Conservation (phyloP, 106 monocot genomes). For the Dendrobium chrysotoxum region DNA sequence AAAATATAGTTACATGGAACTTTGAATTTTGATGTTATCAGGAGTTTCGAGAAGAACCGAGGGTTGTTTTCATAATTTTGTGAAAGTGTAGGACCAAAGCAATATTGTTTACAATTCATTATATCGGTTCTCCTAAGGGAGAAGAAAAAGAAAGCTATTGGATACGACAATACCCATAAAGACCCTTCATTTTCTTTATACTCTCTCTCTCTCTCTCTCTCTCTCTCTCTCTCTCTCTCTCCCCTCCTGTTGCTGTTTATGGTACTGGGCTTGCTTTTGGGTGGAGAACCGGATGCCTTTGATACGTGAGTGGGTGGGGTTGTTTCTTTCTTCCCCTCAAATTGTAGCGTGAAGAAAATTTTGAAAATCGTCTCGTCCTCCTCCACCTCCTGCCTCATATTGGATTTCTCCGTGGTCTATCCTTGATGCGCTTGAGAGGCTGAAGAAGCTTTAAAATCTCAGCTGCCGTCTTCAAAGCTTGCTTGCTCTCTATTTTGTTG, state of each 20-base stretch:
- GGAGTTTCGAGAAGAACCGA: neutral
- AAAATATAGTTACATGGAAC: too few species aligned
- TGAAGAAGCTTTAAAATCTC: neutral
- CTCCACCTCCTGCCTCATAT: neutral
- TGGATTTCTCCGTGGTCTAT: neutral
- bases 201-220: slow-evolving; percentile 1
- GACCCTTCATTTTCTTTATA: slow-evolving; percentile 6
- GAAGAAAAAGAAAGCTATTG: neutral
- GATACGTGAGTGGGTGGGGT: slow-evolving; percentile 36
- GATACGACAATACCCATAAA: slow-evolving; percentile 1
- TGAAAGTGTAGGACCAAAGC: neutral
- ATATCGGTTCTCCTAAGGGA: neutral
- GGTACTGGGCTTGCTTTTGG: slow-evolving; percentile 24
- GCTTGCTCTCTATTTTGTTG: neutral
- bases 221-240: slow-evolving; percentile 4
- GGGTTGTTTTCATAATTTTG: neutral
- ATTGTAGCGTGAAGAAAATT: neutral
- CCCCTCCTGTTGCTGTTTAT: slow-evolving; percentile 24
- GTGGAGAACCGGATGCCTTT: slow-evolving; percentile 46
- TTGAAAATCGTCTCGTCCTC: slow-evolving; percentile 2
- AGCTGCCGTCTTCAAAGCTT: neutral
- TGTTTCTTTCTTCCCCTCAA: slow-evolving; percentile 9
- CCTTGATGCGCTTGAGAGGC: neutral
- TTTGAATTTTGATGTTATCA: neutral
- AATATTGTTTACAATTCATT: neutral